Conservation (phyloP, 805 yeast species). For the Wickerhamiella siamensis region DNA sequence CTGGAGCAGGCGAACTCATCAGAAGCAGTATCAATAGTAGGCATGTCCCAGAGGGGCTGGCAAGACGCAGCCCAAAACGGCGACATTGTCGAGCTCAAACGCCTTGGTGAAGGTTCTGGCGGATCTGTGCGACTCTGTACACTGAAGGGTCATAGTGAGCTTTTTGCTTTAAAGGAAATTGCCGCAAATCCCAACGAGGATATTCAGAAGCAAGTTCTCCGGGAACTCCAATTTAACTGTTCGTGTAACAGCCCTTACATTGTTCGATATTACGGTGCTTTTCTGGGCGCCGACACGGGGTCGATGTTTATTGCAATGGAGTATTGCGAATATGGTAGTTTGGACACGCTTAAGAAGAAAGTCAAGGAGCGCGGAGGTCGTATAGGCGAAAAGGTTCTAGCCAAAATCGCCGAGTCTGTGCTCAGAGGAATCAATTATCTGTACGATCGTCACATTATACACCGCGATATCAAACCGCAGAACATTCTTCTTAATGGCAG, state of each 20-base stretch:
- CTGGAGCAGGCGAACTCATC: constrained; percentile 6
- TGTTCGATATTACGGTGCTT: constrained; percentile 88
- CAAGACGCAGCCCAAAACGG: constrained; percentile 39
- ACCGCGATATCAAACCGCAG: constrained; percentile 92
- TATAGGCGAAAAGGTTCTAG: constrained; percentile 84
- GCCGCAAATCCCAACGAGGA: constrained; percentile 71
- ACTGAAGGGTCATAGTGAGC: constrained; percentile 37
- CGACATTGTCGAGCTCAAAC: constrained; percentile 51
- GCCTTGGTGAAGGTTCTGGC: constrained; percentile 88
- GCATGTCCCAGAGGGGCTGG: constrained; percentile 39
- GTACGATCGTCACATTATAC: constrained; percentile 78
- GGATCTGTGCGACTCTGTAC: constrained; percentile 78
- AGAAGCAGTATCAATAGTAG: neutral
- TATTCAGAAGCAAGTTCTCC: constrained; percentile 72
- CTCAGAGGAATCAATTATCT: constrained; percentile 73
- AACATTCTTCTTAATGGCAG: constrained; percentile 61
- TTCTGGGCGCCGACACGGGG: constrained; percentile 57
- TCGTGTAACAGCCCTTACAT: constrained; percentile 71
- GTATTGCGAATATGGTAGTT: constrained; percentile 83
- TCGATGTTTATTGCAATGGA: constrained; percentile 94
- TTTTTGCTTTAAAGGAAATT: constrained; percentile 74
- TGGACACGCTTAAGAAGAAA: constrained; percentile 79
- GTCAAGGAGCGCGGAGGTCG: constrained; percentile 65
- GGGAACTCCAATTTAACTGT: constrained; percentile 82
- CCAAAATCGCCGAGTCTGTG: constrained; percentile 78